Conservation (phyloP, 2,329 filamentous ascomycete genomes). For the Lasiodiplodia theobromae region DNA sequence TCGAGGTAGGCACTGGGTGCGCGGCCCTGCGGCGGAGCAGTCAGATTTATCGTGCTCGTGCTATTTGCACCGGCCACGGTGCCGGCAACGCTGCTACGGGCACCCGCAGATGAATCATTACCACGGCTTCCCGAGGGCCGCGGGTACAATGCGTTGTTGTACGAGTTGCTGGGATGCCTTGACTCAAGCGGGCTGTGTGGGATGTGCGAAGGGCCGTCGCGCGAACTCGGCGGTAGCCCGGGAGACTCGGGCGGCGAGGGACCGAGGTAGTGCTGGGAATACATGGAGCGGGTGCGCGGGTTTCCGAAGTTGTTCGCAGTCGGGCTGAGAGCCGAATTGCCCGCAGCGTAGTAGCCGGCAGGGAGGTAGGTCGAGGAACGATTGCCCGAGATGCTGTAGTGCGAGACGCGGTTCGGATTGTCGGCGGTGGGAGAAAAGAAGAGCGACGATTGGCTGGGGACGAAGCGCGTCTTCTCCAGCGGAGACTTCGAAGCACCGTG, state of each 20-base stretch:
- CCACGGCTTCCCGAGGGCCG: slow-evolving; percentile 16
- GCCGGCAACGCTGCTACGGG: slow-evolving; percentile 47
- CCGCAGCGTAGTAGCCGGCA: slow-evolving; percentile 86
- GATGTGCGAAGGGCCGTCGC: slow-evolving; percentile 21
- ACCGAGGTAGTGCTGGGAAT: slow-evolving; percentile 11
- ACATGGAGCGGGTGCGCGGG: slow-evolving; percentile 24
- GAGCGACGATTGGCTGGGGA: slow-evolving; percentile 60
- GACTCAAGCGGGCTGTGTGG: slow-evolving; percentile 24
- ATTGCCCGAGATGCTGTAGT: slow-evolving; percentile 40
- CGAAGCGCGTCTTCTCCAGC: slow-evolving; percentile 38
- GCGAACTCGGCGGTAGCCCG: slow-evolving; percentile 20
- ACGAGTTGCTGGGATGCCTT: slow-evolving; percentile 4
- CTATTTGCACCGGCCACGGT: slow-evolving; percentile 47
- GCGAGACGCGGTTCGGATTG: slow-evolving; percentile 32
- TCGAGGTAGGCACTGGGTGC: slow-evolving; percentile 91
- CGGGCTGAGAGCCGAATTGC: slow-evolving; percentile 44
- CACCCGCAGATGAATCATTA: slow-evolving; percentile 16
- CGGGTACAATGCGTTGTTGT: slow-evolving; percentile 1
- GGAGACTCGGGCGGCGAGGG: slow-evolving; percentile 27
- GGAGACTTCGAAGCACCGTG: slow-evolving; percentile 38
- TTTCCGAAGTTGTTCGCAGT: slow-evolving; percentile 12
- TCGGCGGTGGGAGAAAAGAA: slow-evolving; percentile 94
- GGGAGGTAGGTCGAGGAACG: slow-evolving; percentile 84
- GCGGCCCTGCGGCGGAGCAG: slow-evolving; percentile 67
- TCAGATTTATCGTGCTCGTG: slow-evolving; percentile 70